These are phyloP conservation scores for Penicillium sclerotigenum DNA, from an alignment of 2,329 filamentous ascomycete species.

Conservation along the genomic window DNA sequence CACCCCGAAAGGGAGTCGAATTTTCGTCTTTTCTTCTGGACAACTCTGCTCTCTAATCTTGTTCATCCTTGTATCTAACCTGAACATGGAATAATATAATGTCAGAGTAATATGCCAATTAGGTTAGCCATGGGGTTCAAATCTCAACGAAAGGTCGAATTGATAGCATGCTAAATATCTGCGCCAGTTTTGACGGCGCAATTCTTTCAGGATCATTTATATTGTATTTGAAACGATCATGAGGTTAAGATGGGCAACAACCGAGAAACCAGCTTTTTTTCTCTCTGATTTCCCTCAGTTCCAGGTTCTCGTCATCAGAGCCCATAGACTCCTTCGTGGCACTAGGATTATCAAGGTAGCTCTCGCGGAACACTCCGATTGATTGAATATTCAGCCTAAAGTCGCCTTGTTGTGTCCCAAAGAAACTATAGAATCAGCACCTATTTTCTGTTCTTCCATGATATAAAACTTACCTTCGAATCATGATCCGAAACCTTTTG, in stretches of 20 bases:
- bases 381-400: slow-evolving; percentile 59
- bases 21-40: neutral
- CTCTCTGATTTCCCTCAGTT: neutral
- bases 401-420: slow-evolving; percentile 67
- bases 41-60: neutral
- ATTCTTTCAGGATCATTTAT: neutral
- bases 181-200: neutral
- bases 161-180: neutral
- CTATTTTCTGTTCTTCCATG: neutral
- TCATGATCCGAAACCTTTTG: slow-evolving; percentile 72
- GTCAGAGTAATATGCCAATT: neutral
- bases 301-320: neutral
- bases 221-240: neutral
- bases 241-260: neutral
- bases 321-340: neutral
- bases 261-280: neutral
- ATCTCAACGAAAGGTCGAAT: neutral
- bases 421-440: slow-evolving; percentile 58
- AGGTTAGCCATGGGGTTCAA: neutral
- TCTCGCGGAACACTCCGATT: slow-evolving; percentile 35
- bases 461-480: slow-evolving; percentile 62
- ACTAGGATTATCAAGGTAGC: slow-evolving; percentile 14
- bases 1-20: neutral
- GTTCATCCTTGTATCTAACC: neutral
- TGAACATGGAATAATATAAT: neutral